Evolutionary conservation across 768 basidiomycete genomes (phyloP).

Genomic region (Scleroderma citrinum): DNA sequence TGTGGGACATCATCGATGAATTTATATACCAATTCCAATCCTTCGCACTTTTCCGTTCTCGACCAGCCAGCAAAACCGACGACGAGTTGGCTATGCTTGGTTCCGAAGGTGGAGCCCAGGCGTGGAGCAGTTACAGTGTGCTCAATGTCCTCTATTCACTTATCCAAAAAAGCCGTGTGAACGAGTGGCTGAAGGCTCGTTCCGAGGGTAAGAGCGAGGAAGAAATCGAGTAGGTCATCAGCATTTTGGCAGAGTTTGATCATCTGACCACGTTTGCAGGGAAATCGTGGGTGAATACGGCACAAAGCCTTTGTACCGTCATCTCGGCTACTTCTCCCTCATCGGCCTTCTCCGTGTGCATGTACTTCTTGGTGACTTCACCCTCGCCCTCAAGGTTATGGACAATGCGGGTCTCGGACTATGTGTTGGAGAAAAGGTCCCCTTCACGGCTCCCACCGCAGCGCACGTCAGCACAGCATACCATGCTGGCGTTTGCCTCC

Average conservation of each 20-base stretch:
- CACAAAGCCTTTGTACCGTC: constrained; percentile 81
- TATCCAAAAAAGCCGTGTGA: constrained; percentile 94
- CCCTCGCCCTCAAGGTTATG: constrained; percentile 91
- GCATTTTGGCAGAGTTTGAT: neutral
- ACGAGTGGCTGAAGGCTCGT: constrained; percentile 84
- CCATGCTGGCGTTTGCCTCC: constrained; percentile 95
- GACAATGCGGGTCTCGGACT: constrained; percentile 89
- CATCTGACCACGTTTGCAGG: constrained; percentile 33
- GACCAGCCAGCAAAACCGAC: constrained; percentile 77
- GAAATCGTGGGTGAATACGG: constrained; percentile 92
- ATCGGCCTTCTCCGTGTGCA: constrained; percentile 95
- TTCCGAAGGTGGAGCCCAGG: constrained; percentile 69
- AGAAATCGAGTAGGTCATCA: constrained; percentile 67
- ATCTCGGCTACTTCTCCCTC: constrained; percentile 95
- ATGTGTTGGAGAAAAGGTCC: constrained; percentile 87
- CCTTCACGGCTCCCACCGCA: constrained; percentile 93
- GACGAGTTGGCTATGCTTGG: constrained; percentile 83
- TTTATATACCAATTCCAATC: constrained; percentile 99
- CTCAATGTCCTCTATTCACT: constrained; percentile 97
- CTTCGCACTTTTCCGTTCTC: constrained; percentile 89
- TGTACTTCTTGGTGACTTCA: constrained; percentile 92
- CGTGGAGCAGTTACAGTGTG: constrained; percentile 98
- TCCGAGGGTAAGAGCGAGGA: constrained; percentile 75
- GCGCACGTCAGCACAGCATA: constrained; percentile 94
- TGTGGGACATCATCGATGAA: constrained; percentile 97